phyloP scores from a whole-genome alignment of 1,284 basidiomycete species.

The Trichosporon faecale region DNA sequence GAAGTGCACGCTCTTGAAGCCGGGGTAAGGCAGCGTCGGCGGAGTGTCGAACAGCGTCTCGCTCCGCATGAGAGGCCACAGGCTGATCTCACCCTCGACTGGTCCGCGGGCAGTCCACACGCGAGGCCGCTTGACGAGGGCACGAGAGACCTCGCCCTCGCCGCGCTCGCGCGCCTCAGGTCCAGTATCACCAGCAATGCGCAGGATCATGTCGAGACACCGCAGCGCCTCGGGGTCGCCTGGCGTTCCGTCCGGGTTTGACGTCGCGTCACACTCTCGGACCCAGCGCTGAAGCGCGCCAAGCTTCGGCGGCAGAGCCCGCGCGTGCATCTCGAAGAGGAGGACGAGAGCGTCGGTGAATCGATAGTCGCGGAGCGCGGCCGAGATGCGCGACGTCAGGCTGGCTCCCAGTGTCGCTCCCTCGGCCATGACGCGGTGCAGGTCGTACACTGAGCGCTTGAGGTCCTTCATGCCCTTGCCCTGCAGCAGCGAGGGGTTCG shows the following conservation, averaged over 20 bases:
- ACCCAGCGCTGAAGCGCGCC: conserved; percentile 61
- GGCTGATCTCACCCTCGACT: conserved; percentile 36
- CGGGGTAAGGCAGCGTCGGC: conserved; percentile 30
- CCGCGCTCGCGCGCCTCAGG: conserved; percentile 21
- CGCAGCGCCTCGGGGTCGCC: conserved; percentile 51
- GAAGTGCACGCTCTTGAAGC: conserved; percentile 40
- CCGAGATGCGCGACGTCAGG: conserved; percentile 56
- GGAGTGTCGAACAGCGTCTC: conserved; percentile 32
- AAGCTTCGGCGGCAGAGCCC: conserved; percentile 57
- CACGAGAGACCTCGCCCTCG: conserved; percentile 21
- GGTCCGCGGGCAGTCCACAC: conserved; percentile 42
- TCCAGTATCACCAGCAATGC: conserved; percentile 48
- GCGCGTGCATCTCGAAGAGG: conserved; percentile 59
- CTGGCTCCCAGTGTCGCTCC: conserved; percentile 48
- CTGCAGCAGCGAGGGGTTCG: conserved; percentile 42
- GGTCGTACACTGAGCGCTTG: conserved; percentile 46
- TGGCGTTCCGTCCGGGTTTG: conserved; percentile 42
- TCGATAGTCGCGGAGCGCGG: conserved; percentile 54
- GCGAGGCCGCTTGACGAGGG: conserved; percentile 26
- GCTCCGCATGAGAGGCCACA: conserved; percentile 44
- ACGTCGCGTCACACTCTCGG: conserved; percentile 59
- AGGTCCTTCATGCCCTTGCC: conserved; percentile 45
- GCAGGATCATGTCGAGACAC: conserved; percentile 58
- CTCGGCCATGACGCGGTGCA: conserved; percentile 46
- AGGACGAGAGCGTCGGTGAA: conserved; percentile 56